Conservation (phyloP, 225 moss, liverwort and hornwort species). For the Ulota crispa region DNA sequence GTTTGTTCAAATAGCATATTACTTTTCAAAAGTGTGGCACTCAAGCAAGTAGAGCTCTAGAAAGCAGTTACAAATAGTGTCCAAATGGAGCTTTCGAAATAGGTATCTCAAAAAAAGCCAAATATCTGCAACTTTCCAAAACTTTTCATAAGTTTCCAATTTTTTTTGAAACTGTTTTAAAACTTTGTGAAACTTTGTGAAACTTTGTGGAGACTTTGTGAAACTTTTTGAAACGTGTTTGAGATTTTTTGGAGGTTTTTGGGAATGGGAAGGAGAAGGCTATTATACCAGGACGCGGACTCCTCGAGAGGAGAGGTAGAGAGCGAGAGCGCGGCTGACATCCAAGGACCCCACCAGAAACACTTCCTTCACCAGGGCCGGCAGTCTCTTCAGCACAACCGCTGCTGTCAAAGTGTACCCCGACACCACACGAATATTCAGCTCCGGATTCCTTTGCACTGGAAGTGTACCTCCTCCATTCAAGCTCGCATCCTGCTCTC, state of each 20-base stretch:
- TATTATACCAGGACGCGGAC: constrained; percentile 64
- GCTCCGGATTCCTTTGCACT: constrained; percentile 40
- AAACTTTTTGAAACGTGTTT: no score
- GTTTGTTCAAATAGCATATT: background rate
- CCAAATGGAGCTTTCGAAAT: background rate
- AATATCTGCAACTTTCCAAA: background rate
- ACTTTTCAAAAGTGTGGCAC: no score
- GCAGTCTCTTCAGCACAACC: constrained; percentile 62
- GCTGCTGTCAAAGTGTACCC: constrained; percentile 79
- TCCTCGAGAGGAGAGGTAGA: constrained; percentile 52
- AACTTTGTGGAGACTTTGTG: no score
- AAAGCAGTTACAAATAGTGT: background rate
- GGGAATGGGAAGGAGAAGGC: no score
- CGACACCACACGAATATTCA: constrained; percentile 65
- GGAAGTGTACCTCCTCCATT: constrained; percentile 70
- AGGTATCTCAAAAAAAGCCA: background rate
- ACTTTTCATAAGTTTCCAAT: no score
- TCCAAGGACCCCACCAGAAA: constrained; percentile 64
- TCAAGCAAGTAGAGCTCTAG: background rate
- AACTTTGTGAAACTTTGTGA: no score
- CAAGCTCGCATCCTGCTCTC: constrained; percentile 50
- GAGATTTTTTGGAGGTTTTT: no score
- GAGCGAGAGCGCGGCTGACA: constrained; percentile 63
- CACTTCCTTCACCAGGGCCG: constrained; percentile 59
- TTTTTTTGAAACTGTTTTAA: no score